Percentiles rank a stretch among this genome's conserved stretches.
Conservation (phyloP, 2,329 filamentous ascomycete species). For the Apiospora aurea region DNA sequence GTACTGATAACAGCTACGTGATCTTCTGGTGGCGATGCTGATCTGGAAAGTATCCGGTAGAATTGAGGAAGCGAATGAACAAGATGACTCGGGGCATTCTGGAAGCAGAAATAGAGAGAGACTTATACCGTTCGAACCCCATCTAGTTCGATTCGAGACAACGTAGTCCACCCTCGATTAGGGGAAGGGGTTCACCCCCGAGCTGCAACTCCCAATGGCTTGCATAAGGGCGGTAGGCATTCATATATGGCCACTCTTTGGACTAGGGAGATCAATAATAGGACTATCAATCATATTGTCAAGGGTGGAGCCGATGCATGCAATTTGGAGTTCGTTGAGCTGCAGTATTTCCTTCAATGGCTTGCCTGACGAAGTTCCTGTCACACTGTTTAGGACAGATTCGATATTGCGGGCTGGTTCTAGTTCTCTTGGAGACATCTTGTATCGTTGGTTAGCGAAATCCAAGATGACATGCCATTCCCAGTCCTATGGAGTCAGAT, state of each 20-base stretch:
- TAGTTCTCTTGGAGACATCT: too few species aligned
- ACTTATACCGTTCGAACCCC: neutral
- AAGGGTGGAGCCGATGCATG: conserved; percentile 1
- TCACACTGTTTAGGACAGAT: too few species aligned
- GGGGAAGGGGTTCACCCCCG: too few species aligned
- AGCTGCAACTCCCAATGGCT: neutral
- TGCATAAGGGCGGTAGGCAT: neutral
- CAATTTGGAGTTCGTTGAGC: too few species aligned
- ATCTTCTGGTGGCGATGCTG: neutral
- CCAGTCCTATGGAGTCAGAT: too few species aligned
- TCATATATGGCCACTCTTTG: neutral
- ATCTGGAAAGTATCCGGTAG: neutral
- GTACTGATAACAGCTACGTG: neutral
- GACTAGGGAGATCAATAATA: neutral
- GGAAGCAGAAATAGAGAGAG: neutral
- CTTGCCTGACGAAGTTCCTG: too few species aligned
- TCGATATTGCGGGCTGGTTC: too few species aligned
- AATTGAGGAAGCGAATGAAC: neutral
- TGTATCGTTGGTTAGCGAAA: too few species aligned
- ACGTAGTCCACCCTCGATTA: too few species aligned
- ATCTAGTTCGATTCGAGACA: neutral
- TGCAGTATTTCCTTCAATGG: neutral
- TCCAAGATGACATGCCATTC: too few species aligned
- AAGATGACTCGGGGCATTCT: neutral
- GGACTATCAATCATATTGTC: neutral